Evolutionary conservation across 148 eudicot species (phyloP), one percentile per base, ranked within the genome.

Genomic region (Beta vulgaris): DNA sequence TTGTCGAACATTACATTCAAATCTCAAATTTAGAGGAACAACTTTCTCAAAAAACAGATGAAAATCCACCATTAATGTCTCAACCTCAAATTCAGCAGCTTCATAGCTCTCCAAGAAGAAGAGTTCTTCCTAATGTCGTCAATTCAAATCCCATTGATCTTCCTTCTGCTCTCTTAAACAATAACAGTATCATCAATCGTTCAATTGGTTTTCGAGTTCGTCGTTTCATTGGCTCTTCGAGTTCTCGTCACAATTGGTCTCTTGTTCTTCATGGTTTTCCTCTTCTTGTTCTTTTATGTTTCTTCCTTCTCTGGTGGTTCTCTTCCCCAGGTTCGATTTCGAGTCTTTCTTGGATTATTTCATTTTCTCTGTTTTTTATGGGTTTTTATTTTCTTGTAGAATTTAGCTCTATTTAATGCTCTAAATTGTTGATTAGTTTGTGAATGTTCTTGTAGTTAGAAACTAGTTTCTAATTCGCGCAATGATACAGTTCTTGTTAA

Each of bases 301-400:
- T 85, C 84, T 85, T 89, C 79, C 63, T 84, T 62, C 82, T 87
- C 80, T 89, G 93, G 88, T 85, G 82, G 77, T 84, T 77, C 84
- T 82, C 87, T 48, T 70, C 71, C 69, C 81, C 85, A 69, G 90
- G 88, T 88, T 59, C 7, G 1, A n/a, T n/a, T n/a, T n/a, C n/a
- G n/a, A n/a, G n/a, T n/a, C n/a, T 26, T 19, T 70, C 63, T 16
- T 39, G 43, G 43, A 9, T 39, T 25, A 18, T 36, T 53, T 18
- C 21, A 26, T 25, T 61, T n/a, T 59, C 48, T 67, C 13, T 7
- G 29, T 13, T 37, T n/a, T 42, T 2, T 40, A 3, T 49, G 1
- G 48, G 7, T 25, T 7, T 25, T 31, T 16, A 6, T n/a, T 31
- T 79, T 57, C 43, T 19, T 46, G 31, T 29, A 29, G 64, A 59